phyloP scores from a whole-genome alignment of 495 filamentous ascomycete genomes.

The Daldinia vernicosa region DNA sequence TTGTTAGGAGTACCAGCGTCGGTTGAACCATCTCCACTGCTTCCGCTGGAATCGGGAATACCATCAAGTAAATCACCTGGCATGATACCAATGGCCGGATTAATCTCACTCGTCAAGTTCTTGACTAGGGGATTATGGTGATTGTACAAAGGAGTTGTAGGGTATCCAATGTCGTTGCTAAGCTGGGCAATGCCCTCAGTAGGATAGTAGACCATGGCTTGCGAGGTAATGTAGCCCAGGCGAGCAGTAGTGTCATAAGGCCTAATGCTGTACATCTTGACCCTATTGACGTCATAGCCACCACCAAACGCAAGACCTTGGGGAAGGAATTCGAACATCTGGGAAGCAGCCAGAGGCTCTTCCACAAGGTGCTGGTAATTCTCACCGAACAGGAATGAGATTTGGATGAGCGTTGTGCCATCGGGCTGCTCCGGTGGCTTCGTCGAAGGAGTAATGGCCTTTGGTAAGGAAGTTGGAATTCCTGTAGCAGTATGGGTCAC shows the following conservation, averaged over 20 bases:
- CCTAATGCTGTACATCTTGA: slow-evolving; percentile 75
- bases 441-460: slow-evolving; percentile 72
- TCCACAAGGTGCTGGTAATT: slow-evolving; percentile 85
- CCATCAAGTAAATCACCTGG: slow-evolving; percentile 61
- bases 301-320: slow-evolving; percentile 75
- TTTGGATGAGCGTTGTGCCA: slow-evolving; percentile 74
- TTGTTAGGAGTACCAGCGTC: slow-evolving; percentile 44
- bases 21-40: slow-evolving; percentile 32
- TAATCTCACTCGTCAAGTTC: slow-evolving; percentile 80
- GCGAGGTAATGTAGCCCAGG: slow-evolving; percentile 83
- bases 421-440: slow-evolving; percentile 56
- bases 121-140: slow-evolving; percentile 66
- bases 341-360: slow-evolving; percentile 73
- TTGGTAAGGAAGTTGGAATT: slow-evolving; percentile 72
- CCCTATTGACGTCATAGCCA: slow-evolving; percentile 57
- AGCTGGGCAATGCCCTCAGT: slow-evolving; percentile 68
- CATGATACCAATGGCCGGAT: slow-evolving; percentile 82
- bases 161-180: slow-evolving; percentile 69
- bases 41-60: slow-evolving; percentile 40
- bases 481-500: slow-evolving; percentile 48
- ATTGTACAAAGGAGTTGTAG: slow-evolving; percentile 76
- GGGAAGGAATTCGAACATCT: slow-evolving; percentile 87
- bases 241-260: slow-evolving; percentile 77
- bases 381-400: slow-evolving; percentile 81
- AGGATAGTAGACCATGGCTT: slow-evolving; percentile 80